Conservation (phyloP, 2,329 filamentous ascomycete species). For the Claviceps purpurea region DNA sequence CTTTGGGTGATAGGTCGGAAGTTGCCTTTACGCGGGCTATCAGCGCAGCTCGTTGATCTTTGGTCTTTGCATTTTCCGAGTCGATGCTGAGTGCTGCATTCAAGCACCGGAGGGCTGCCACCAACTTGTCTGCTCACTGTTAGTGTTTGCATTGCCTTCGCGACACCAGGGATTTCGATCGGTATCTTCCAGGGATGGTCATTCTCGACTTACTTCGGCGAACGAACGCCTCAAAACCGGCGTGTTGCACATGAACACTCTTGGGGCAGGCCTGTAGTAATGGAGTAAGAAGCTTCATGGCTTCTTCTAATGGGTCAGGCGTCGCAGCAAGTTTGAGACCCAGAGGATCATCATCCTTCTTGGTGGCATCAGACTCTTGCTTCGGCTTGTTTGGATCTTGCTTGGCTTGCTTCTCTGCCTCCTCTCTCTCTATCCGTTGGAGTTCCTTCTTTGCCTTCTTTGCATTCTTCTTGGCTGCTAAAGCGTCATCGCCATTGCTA, state of each 20-base stretch:
- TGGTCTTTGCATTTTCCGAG: constrained; percentile 54
- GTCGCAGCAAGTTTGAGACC: constrained; percentile 72
- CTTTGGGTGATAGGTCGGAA: constrained; percentile 47
- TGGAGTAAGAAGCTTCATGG: constrained; percentile 72
- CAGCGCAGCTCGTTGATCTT: constrained; percentile 62
- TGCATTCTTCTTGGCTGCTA: constrained; percentile 71
- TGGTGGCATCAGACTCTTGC: constrained; percentile 56
- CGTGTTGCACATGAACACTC: constrained; percentile 67
- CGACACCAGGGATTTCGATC: background rate
- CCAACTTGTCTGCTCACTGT: constrained; percentile 55
- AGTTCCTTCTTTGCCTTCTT: constrained; percentile 81
- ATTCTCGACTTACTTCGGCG: constrained; percentile 53
- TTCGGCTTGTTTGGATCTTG: constrained; percentile 71
- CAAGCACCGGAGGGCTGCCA: constrained; percentile 78
- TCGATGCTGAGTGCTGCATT: constrained; percentile 60
- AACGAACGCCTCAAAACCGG: constrained; percentile 83
- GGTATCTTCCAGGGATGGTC: background rate
- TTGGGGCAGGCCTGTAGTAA: constrained; percentile 72
- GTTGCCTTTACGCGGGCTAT: constrained; percentile 45
- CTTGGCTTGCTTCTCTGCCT: constrained; percentile 64
- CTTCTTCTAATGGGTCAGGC: constrained; percentile 68
- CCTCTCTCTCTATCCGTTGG: constrained; percentile 54
- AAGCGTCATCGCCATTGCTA: constrained; percentile 39
- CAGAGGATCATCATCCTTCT: constrained; percentile 79
- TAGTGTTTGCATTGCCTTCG: background rate